Base-by-base conservation (phyloP, 1,284 basidiomycete genomes). In the Vanrija pseudolonga region DNA sequence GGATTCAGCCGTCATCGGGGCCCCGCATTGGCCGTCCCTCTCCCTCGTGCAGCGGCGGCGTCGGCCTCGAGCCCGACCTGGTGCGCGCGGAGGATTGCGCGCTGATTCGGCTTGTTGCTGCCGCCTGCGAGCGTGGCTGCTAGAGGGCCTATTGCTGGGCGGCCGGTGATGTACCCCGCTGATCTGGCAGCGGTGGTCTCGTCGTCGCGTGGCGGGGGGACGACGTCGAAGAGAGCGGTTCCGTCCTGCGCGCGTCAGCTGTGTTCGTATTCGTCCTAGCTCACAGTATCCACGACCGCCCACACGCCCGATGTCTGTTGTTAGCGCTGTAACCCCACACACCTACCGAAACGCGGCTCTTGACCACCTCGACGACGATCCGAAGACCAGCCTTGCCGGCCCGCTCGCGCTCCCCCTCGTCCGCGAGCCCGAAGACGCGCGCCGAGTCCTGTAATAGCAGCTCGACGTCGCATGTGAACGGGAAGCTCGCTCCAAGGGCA, bases 261-360 rank as follows among this genome's bases (percentile, higher is more conserved):
- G 15, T 26, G 3, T 3, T 24, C 12, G 24, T 17, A 36, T 11
- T 12, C 0, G 17, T 2, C 38, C 18, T 6, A 36, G 55, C 72
- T 58, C 44, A 74, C 74, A 7, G 74, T 76, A 47, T 76, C 73
- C 23, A 74, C 68, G 6, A 76, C 67, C 0, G 67, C 60, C 74
- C 74, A 76, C 12, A 45, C 45, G 1, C 70, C 71, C 0, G 65
- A 59, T 1, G 65, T 63, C 71, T 74, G 26, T 26, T 23, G 45
- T 38, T 28, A 51, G 47, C 11, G n/a, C 8, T 15, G 19, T 1
- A 3, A 24, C 2, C 24, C 0, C n/a, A 36, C 5, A 26, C 49
- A 3, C 44, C 72, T 63, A 74, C 74, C 24, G 67, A 66, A 0
- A 70, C 59, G 17, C 66, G 39, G 51, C 71, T 73, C 63, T 74